phyloP scores from a whole-genome alignment of 202 grass and related monocot genomes.

The Brachypodium distachyon region DNA sequence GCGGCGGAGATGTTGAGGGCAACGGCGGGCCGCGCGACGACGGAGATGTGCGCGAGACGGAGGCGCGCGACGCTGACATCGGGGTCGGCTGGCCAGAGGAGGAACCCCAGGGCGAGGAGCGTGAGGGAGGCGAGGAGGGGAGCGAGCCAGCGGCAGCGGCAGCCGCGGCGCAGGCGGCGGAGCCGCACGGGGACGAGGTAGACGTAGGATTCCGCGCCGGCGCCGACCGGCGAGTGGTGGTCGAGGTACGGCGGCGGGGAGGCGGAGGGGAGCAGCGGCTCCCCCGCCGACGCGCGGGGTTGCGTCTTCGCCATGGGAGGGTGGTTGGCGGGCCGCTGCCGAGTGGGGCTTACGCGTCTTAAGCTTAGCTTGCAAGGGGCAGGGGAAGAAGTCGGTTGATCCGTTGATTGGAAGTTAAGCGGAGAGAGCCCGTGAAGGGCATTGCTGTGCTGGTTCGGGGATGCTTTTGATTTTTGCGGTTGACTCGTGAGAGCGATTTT shows the following conservation, averaged over 20 bases:
- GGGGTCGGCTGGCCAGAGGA: conserved; percentile 73
- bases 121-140: not conserved
- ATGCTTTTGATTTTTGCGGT: not conserved
- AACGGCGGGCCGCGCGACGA: conserved; percentile 47
- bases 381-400: not conserved
- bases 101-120: conserved; percentile 36
- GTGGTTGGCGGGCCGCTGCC: not conserved
- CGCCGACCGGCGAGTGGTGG: not conserved
- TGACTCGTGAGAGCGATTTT: not conserved
- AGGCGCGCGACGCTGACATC: conserved; percentile 52
- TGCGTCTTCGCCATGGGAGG: conserved; percentile 39
- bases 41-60: conserved; percentile 47
- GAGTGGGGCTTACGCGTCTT: not conserved
- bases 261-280: conserved; percentile 33
- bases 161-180: conserved; percentile 30
- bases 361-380: conserved; percentile 26
- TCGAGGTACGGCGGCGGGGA: conserved; percentile 19
- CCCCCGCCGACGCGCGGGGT: not conserved
- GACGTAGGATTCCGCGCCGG: conserved; percentile 21
- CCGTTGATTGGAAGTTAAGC: conserved; percentile 17
- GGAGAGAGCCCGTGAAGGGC: not conserved
- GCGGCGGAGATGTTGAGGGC: conserved; percentile 45
- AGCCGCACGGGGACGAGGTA: conserved; percentile 46
- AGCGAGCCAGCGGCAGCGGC: conserved; percentile 13
- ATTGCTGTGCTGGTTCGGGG: not conserved